These are phyloP conservation scores for Suhomyces guaymorum DNA, from an alignment of 1,139 yeast species.

Conservation along the genomic window DNA sequence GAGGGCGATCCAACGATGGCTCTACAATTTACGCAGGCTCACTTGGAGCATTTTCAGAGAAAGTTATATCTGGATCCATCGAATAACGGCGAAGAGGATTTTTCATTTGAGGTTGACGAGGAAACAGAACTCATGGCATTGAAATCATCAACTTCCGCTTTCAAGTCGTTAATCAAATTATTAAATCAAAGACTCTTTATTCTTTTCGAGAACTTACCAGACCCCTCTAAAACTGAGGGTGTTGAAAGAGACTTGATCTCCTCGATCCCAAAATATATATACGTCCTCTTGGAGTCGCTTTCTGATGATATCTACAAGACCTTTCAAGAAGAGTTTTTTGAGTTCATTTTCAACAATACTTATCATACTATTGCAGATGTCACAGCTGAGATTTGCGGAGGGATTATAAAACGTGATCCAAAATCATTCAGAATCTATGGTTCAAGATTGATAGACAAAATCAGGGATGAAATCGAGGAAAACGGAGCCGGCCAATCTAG, in stretches of 20 bases:
- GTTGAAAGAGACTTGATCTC: slow-evolving; percentile 57
- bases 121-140: slow-evolving; percentile 58
- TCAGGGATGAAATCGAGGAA: slow-evolving; percentile 71
- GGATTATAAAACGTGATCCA: slow-evolving; percentile 65
- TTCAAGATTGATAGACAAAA: slow-evolving; percentile 49
- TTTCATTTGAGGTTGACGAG: slow-evolving; percentile 32
- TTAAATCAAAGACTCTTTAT: slow-evolving; percentile 63
- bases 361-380: slow-evolving; percentile 67
- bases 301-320: slow-evolving; percentile 61
- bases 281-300: slow-evolving; percentile 67
- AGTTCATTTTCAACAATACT: slow-evolving; percentile 61
- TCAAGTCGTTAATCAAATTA: slow-evolving; percentile 58
- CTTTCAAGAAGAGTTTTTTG: slow-evolving; percentile 53
- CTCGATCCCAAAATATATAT: slow-evolving; percentile 62
- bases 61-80: slow-evolving; percentile 22
- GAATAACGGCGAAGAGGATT: background rate
- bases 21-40: slow-evolving; percentile 68
- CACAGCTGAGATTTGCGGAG: slow-evolving; percentile 69
- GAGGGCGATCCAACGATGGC: slow-evolving; percentile 58
- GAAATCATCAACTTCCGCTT: slow-evolving; percentile 72
- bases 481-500: slow-evolving; percentile 83
- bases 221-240: slow-evolving; percentile 49
- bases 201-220: slow-evolving; percentile 77
- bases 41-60: slow-evolving; percentile 52
- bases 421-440: slow-evolving; percentile 46